Conservation (phyloP, 805 yeast genomes). For the Metschnikowia henanensis region DNA sequence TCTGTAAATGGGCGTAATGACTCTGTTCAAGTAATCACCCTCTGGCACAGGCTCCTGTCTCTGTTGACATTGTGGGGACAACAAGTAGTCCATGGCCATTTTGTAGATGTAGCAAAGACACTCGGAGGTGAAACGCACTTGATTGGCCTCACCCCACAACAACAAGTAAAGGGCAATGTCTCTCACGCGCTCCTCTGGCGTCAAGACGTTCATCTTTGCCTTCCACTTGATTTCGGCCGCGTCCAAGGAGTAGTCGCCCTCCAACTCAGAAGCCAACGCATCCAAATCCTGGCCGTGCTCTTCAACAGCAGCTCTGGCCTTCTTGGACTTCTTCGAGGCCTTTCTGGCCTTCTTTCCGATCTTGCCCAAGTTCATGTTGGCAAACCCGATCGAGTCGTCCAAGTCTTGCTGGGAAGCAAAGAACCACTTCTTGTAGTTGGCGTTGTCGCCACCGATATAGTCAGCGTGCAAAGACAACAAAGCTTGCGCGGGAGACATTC, state of each 20-base stretch:
- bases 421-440: slow-evolving; percentile 86
- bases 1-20: slow-evolving; percentile 87
- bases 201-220: slow-evolving; percentile 67
- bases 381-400: slow-evolving; percentile 81
- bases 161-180: slow-evolving; percentile 73
- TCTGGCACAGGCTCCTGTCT: slow-evolving; percentile 81
- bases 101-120: slow-evolving; percentile 92
- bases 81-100: slow-evolving; percentile 88
- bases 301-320: slow-evolving; percentile 68
- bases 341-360: slow-evolving; percentile 76
- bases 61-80: slow-evolving; percentile 89
- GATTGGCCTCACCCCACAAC: slow-evolving; percentile 91
- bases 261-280: slow-evolving; percentile 64
- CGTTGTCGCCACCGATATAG: slow-evolving; percentile 84
- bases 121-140: slow-evolving; percentile 85
- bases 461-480: slow-evolving; percentile 80
- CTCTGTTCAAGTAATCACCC: slow-evolving; percentile 89
- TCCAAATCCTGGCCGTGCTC: slow-evolving; percentile 62
- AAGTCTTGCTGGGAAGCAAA: slow-evolving; percentile 87
- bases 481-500: slow-evolving; percentile 91
- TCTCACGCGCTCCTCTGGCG: slow-evolving; percentile 79
- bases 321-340: slow-evolving; percentile 78
- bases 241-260: slow-evolving; percentile 79
- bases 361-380: slow-evolving; percentile 78
- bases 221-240: slow-evolving; percentile 90